phyloP scores from a whole-genome alignment of 2,329 filamentous ascomycete genomes.

The Aspergillus fijiensis region DNA sequence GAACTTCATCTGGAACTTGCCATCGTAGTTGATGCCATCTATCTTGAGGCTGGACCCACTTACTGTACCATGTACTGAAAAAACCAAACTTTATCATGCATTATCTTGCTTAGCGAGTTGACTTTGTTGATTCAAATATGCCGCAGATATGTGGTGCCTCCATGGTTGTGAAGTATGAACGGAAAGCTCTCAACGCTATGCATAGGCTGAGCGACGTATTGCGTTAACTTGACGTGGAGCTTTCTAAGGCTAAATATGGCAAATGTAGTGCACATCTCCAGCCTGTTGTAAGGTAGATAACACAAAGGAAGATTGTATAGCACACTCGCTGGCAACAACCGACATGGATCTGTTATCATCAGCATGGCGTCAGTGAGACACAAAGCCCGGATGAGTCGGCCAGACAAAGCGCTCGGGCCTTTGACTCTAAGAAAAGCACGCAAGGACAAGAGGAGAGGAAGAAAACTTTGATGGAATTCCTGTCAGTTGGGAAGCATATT shows the following conservation, averaged over 20 bases:
- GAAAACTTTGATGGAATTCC: background rate
- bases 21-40: constrained; percentile 24
- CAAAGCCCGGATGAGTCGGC: background rate
- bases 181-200: no score
- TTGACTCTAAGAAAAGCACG: background rate
- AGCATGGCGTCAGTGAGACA: background rate
- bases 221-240: background rate
- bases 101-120: background rate
- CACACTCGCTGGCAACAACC: background rate
- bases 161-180: no score
- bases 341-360: background rate
- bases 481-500: background rate
- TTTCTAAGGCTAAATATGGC: background rate
- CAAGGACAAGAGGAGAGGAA: background rate
- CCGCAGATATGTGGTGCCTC: no score
- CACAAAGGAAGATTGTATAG: background rate
- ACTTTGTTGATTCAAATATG: background rate
- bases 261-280: background rate
- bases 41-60: background rate
- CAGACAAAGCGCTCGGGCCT: background rate
- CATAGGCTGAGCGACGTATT: no score
- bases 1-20: constrained; percentile 47
- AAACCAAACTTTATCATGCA: background rate
- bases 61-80: background rate
- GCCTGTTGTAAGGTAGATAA: background rate